phyloP scores from a whole-genome alignment of 345 rosid genomes.

The Leavenworthia alabamica region DNA sequence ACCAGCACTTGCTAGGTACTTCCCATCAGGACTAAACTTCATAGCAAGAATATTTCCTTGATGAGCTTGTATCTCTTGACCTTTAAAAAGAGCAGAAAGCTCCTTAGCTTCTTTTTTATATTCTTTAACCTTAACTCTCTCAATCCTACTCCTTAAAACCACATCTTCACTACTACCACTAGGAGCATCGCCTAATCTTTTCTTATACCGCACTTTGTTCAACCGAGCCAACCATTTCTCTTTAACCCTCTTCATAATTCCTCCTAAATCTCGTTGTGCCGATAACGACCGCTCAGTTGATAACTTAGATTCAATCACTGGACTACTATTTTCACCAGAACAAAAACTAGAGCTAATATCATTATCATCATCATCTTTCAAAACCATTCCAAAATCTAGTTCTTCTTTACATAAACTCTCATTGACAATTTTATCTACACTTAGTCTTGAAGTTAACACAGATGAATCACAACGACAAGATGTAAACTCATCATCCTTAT shows the following conservation, averaged over 20 bases:
- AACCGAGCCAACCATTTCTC: slow-evolving; percentile 58
- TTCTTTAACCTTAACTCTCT: slow-evolving; percentile 66
- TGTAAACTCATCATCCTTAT: slow-evolving; percentile 50
- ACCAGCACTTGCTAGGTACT: slow-evolving; percentile 73
- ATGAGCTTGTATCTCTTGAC: slow-evolving; percentile 78
- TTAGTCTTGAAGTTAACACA: slow-evolving; percentile 20
- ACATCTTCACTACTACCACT: slow-evolving; percentile 31
- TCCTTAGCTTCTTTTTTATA: slow-evolving; percentile 51
- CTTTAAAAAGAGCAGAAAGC: slow-evolving; percentile 64
- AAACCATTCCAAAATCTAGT: slow-evolving; percentile 43
- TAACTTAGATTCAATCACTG: neutral
- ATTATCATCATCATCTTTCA: slow-evolving; percentile 45
- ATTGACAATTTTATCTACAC: slow-evolving; percentile 9
- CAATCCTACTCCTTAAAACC: slow-evolving; percentile 33
- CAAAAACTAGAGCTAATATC: slow-evolving; percentile 48
- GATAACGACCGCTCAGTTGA: neutral
- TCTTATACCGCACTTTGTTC: slow-evolving; percentile 32
- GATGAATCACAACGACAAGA: slow-evolving; percentile 41
- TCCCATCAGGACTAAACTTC: slow-evolving; percentile 83
- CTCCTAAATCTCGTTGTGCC: slow-evolving; percentile 12
- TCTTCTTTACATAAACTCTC: slow-evolving; percentile 23
- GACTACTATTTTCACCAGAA: slow-evolving; percentile 19
- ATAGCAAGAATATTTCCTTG: slow-evolving; percentile 58
- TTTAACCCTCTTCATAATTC: slow-evolving; percentile 39
- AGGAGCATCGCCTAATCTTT: neutral